Evolutionary conservation across 2,329 filamentous ascomycete genomes (phyloP), one percentile per base, ranked within the genome.

Genomic region (Ophiostoma pallidulum): DNA sequence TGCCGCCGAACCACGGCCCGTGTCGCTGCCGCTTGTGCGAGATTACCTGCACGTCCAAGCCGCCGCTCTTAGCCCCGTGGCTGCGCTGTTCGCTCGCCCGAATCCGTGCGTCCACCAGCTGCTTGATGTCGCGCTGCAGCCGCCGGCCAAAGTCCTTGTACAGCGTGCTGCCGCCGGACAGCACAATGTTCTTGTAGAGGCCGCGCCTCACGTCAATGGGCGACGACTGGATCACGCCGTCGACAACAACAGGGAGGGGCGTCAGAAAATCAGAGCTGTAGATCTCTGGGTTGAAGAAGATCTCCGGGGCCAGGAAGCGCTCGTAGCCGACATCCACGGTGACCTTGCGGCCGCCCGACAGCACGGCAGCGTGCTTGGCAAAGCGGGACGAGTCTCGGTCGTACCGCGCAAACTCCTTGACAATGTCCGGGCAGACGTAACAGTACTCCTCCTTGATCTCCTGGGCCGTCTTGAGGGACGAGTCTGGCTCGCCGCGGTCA

Each of bases 211-310:
- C 94, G 62, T 98, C 92, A 59, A 98, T 98, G 36, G 92, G 92
- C 29, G 91, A 95, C 48, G 89, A 91, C 68, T 98, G 92, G 59
- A 98, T 98, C 54, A 97, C 92, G 48, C 84, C 85, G 63, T 98
- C 92, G 53, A 98, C 94, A 43, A 98, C 92, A 43, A 79, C 86
- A 20, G 92, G 92, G 8, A 98, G 78, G 13, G 92, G 92, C 12
- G 92, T 98, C 56, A 98, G 72, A 73, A 98, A 98, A 64, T 98
- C 92, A 56, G 91, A 97, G 53, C 88, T 95, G 76, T 97, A 97
- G 61, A 98, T 98, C 71, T 98, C 92, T 26, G 92, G 92, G 69
- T 98, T 98, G 80, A 98, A 98, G 71, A 98, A 98, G 62, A 98
- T 98, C 67, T 98, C 92, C 20, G 94, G 94, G 3, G 92, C 92